phyloP scores from a whole-genome alignment of 2,329 filamentous ascomycete genomes.

The Curvularia hawaiiensis region DNA sequence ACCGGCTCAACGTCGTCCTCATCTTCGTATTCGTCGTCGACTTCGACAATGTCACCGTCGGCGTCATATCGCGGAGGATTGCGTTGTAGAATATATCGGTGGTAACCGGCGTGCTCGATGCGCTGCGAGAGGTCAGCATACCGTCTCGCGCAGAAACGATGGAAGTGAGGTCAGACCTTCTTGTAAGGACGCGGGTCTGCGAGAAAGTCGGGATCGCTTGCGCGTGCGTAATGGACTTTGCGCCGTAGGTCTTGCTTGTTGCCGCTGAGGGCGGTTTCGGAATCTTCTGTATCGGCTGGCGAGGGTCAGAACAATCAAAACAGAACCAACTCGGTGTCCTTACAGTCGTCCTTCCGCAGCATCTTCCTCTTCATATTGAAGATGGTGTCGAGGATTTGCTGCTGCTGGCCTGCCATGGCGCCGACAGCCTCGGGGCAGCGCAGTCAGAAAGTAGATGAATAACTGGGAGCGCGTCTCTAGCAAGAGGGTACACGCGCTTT shows the following conservation, averaged over 20 bases:
- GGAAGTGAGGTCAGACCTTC: slow-evolving; percentile 59
- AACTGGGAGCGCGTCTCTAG: slow-evolving; percentile 3
- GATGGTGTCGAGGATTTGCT: slow-evolving; percentile 48
- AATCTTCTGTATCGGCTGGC: slow-evolving; percentile 77
- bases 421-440: slow-evolving; percentile 24
- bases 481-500: background rate
- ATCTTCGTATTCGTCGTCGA: slow-evolving; percentile 71
- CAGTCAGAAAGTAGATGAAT: slow-evolving; percentile 20
- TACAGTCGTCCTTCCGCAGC: slow-evolving; percentile 44
- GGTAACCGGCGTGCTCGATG: slow-evolving; percentile 75
- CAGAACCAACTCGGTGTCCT: slow-evolving; percentile 4
- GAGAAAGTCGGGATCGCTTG: slow-evolving; percentile 66
- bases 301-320: slow-evolving; percentile 21
- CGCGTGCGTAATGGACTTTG: slow-evolving; percentile 71
- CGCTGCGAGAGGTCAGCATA: slow-evolving; percentile 55
- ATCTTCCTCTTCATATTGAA: slow-evolving; percentile 48
- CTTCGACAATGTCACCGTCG: slow-evolving; percentile 77
- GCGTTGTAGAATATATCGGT: slow-evolving; percentile 72
- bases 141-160: slow-evolving; percentile 6
- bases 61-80: slow-evolving; percentile 77
- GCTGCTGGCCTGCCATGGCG: slow-evolving; percentile 49
- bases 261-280: slow-evolving; percentile 72
- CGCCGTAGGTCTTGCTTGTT: slow-evolving; percentile 81
- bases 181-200: slow-evolving; percentile 72
- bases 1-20: slow-evolving; percentile 64